Conservation (phyloP, 23 red algal species). For the Gracilaria vermiculophylla region DNA sequence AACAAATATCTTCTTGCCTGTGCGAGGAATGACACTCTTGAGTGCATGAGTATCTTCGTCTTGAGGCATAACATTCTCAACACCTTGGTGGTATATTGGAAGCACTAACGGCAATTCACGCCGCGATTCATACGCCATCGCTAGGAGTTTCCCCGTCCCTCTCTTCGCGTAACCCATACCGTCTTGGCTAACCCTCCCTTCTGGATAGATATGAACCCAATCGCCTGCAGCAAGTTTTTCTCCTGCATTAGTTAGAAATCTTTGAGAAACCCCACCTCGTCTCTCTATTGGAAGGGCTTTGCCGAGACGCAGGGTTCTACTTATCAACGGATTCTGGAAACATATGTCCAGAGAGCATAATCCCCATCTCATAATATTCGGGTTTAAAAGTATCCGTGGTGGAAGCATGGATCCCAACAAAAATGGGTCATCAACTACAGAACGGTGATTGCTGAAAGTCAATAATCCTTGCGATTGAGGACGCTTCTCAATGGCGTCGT, state of each 20-base stretch:
- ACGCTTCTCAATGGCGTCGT: constrained; percentile 69
- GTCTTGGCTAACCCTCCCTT: constrained; percentile 78
- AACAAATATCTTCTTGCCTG: constrained; percentile 77
- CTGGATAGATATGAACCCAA: constrained; percentile 96
- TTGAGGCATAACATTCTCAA: constrained; percentile 96
- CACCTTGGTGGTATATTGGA: constrained; percentile 97
- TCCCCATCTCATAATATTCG: constrained; percentile 81
- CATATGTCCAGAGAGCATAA: constrained; percentile 95
- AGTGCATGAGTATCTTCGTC: constrained; percentile 64
- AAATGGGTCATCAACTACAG: constrained; percentile 91
- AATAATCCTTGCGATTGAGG: constrained; percentile 62
- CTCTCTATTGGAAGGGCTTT: constrained; percentile 90
- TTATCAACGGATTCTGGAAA: constrained; percentile 63
- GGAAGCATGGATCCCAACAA: constrained; percentile 79
- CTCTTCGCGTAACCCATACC: constrained; percentile 77
- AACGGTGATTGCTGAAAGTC: constrained; percentile 92
- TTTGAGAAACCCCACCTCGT: constrained; percentile 73
- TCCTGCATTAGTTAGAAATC: constrained; percentile 59
- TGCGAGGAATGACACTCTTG: constrained; percentile 41
- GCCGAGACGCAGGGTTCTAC: constrained; percentile 72
- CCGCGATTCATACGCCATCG: constrained; percentile 58
- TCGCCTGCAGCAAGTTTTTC: constrained; percentile 77
- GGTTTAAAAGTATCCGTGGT: constrained; percentile 65
- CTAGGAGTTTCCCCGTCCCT: constrained; percentile 89
- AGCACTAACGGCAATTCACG: constrained; percentile 67